phyloP scores from a whole-genome alignment of 805 yeast species.

The Metschnikowia lunata region DNA sequence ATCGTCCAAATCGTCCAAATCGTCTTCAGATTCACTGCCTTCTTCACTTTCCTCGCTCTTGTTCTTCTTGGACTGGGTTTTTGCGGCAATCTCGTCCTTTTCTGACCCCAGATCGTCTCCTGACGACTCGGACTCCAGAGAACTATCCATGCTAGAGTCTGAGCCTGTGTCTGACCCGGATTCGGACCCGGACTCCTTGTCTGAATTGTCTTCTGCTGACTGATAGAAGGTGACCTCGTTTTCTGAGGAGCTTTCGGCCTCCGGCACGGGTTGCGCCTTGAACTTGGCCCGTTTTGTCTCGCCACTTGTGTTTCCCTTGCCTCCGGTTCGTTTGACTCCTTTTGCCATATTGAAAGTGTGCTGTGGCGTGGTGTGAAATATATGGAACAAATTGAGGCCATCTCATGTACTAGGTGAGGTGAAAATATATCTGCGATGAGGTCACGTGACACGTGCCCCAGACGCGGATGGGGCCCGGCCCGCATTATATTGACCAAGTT shows the following conservation, averaged over 20 bases:
- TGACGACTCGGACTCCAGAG: conserved; percentile 1
- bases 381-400: not conserved
- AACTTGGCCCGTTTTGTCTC: conserved; percentile 22
- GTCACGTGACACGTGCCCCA: conserved; percentile 13
- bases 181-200: conserved; percentile 11
- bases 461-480: not conserved
- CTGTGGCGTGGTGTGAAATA: not conserved
- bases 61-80: conserved; percentile 15
- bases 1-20: conserved; percentile 21
- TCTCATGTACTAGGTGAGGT: not conserved
- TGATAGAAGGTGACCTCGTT: conserved; percentile 23
- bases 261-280: conserved; percentile 22
- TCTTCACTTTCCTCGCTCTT: conserved; percentile 26
- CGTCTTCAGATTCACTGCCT: conserved; percentile 28
- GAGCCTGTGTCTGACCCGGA: conserved; percentile 2
- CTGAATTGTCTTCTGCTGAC: conserved; percentile 16
- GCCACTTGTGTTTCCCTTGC: conserved; percentile 13
- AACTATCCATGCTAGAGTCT: not conserved
- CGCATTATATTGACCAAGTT: no score
- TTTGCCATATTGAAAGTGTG: conserved; percentile 15
- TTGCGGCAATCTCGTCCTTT: conserved; percentile 4
- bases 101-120: conserved; percentile 13
- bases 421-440: conserved; percentile 17
- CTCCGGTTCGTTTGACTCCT: conserved; percentile 31
- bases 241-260: conserved; percentile 17